Conservation (phyloP, 108 stramenopile species). For the Conticribra weissflogii region DNA sequence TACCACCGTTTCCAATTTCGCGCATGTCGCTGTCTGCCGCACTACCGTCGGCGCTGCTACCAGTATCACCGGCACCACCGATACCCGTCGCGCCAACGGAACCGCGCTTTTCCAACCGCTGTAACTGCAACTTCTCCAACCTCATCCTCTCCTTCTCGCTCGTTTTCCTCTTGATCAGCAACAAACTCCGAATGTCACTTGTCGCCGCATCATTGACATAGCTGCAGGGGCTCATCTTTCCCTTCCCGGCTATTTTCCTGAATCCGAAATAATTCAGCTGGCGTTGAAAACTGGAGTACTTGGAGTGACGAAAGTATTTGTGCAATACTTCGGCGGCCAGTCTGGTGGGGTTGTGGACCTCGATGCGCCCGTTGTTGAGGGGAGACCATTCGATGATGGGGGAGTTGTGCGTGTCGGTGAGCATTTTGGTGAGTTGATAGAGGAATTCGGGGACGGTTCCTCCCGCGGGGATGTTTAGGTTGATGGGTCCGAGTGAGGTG, state of each 20-base stretch:
- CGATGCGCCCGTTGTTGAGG: conserved; percentile 50
- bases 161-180: conserved; percentile 71
- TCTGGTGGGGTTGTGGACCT: conserved; percentile 83
- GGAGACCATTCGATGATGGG: conserved; percentile 88
- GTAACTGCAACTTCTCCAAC: background rate
- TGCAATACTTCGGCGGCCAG: conserved; percentile 79
- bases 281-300: conserved; percentile 87
- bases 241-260: conserved; percentile 90
- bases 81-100: background rate
- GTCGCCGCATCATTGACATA: conserved; percentile 89
- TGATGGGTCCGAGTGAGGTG: background rate
- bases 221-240: conserved; percentile 92
- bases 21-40: no score
- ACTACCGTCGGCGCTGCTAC: no score
- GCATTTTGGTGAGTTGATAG: conserved; percentile 92
- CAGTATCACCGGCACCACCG: conserved; percentile 3
- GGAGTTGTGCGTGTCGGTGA: conserved; percentile 80
- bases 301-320: conserved; percentile 90
- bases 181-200: conserved; percentile 76
- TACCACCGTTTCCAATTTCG: no score
- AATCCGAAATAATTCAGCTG: conserved; percentile 94
- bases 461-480: background rate
- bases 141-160: conserved; percentile 13
- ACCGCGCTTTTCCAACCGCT: background rate
- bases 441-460: conserved; percentile 79